phyloP scores from a whole-genome alignment of 371 early-diverging fungal genomes.

The Dinochytrium kinnereticum region DNA sequence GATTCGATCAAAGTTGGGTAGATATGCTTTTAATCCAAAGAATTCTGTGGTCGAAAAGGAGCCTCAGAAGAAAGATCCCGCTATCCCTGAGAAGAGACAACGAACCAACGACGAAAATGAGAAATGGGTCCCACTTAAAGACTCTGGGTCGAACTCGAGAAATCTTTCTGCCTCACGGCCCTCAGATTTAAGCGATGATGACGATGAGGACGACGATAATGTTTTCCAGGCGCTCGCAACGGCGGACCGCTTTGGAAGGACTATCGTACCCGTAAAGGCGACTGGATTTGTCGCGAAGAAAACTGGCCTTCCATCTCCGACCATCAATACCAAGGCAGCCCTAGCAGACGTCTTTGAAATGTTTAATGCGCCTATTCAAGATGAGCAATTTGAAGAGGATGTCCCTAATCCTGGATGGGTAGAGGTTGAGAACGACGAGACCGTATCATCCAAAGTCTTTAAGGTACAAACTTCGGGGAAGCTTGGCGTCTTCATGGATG shows the following conservation, averaged over 20 bases:
- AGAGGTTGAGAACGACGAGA: conserved; percentile 46
- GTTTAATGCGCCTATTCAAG: conserved; percentile 51
- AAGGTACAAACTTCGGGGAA: conserved; percentile 20
- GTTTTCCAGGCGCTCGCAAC: neutral
- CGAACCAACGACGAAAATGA: too few species aligned
- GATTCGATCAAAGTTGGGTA: conserved; percentile 14
- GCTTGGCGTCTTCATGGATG: conserved; percentile 29
- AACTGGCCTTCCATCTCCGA: conserved; percentile 55
- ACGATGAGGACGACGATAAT: conserved; percentile 24
- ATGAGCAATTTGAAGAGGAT: neutral
- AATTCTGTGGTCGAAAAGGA: neutral
- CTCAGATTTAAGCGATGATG: too few species aligned
- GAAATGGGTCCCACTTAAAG: too few species aligned
- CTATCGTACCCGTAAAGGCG: conserved; percentile 18
- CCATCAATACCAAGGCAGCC: conserved; percentile 70
- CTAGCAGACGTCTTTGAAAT: conserved; percentile 67
- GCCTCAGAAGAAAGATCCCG: neutral
- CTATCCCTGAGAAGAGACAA: too few species aligned
- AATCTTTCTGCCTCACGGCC: too few species aligned
- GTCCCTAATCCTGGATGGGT: neutral
- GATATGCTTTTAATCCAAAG: too few species aligned
- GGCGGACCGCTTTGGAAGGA: conserved; percentile 5
- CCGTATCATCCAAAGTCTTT: conserved; percentile 50
- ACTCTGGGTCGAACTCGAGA: too few species aligned
- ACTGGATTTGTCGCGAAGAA: neutral